These are phyloP conservation scores for Citrus cavaleriei DNA, from an alignment of 345 rosid genomes.

Conservation along the genomic window DNA sequence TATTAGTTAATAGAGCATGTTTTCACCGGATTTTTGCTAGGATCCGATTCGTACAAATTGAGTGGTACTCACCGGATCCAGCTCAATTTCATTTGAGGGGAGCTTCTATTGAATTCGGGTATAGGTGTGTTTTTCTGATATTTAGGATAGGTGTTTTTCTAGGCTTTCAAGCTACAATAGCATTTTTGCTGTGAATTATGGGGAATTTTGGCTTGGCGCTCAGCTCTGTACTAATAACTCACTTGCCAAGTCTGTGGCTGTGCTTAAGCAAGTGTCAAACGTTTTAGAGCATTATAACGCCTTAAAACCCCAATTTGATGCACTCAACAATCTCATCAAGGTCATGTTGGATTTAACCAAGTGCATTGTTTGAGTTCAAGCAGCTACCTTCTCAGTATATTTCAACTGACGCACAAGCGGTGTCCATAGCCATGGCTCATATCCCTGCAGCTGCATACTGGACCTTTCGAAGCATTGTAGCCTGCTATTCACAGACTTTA, in stretches of 20 bases:
- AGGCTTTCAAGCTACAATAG: too few relatives aligned
- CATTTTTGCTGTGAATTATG: conserved; percentile 30
- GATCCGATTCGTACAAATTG: too few relatives aligned
- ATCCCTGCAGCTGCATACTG: conserved; percentile 53
- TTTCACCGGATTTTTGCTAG: too few relatives aligned
- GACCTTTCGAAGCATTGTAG: conserved; percentile 49
- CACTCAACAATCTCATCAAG: conserved; percentile 35
- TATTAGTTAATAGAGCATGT: too few relatives aligned
- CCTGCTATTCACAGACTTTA: conserved; percentile 38
- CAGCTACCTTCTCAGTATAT: conserved; percentile 46
- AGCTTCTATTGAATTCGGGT: too few relatives aligned
- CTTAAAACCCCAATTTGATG: conserved; percentile 37
- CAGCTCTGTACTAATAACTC: conserved; percentile 26
- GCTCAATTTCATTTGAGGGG: too few relatives aligned
- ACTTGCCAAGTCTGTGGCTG: conserved; percentile 37
- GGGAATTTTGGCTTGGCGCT: conserved; percentile 39
- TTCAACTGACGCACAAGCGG: conserved; percentile 28
- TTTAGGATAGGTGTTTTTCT: too few relatives aligned
- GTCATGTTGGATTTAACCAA: conserved; percentile 52
- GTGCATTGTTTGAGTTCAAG: conserved; percentile 43
- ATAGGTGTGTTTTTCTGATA: too few relatives aligned
- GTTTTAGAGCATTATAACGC: conserved; percentile 22
- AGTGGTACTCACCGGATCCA: too few relatives aligned
- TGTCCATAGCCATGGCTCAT: conserved; percentile 34
- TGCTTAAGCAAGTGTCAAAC: conserved; percentile 45